These are phyloP conservation scores for Xylogone sp. DNA, from an alignment of 2,329 filamentous ascomycete species.

Conservation along the genomic window DNA sequence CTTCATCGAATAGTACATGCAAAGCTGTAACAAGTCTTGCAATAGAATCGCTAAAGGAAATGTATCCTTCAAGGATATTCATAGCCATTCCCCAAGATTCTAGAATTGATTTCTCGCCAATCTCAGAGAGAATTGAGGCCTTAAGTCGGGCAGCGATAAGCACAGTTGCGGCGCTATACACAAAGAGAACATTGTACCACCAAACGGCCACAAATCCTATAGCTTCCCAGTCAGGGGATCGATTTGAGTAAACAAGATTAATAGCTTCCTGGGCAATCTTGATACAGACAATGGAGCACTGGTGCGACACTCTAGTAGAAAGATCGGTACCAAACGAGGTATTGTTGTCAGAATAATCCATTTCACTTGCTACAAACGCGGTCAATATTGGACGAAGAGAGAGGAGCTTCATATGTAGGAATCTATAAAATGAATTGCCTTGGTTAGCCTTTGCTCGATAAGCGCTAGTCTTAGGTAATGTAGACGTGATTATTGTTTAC, in stretches of 20 bases:
- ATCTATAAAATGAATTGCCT: no score
- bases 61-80: neutral
- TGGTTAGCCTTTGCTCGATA: no score
- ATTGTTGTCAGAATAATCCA: neutral
- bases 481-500: no score
- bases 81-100: neutral
- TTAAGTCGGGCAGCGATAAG: neutral
- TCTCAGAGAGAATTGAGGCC: neutral
- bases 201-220: neutral
- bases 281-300: neutral
- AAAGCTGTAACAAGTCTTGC: neutral
- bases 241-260: neutral
- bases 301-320: neutral
- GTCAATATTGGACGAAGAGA: neutral
- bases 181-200: neutral
- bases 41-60: neutral
- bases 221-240: neutral
- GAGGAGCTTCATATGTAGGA: neutral
- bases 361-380: neutral
- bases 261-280: neutral
- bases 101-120: neutral
- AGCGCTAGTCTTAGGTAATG: no score
- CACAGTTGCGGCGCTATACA: neutral
- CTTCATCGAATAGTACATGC: neutral
- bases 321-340: neutral